Evolutionary conservation across 441 rosid genomes (phyloP), one percentile per base, ranked within the genome.

Genomic region (Syzygium malaccense): DNA sequence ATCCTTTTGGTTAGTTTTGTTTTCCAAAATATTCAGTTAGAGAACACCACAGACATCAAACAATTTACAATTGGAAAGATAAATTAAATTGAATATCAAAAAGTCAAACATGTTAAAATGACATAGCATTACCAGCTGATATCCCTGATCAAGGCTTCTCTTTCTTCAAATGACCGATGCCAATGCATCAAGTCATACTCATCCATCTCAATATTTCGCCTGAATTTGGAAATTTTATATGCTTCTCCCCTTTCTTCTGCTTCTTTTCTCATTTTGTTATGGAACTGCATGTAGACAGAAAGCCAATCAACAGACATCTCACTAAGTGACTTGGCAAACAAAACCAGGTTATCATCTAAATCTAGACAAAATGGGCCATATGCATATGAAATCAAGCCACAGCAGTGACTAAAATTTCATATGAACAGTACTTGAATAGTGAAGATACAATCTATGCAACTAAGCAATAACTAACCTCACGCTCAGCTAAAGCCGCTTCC

Each of bases 141-240:
- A 89, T 98, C 99, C 95, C 99, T 93, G 89, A 96, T 88, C 92
- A 98, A 94, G 91, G 99, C 98, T 93, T 96, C 99, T 91, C 99
- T 95, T 95, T 97, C 99, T 91, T 96, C 98, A 14, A 95, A 91
- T 86, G 99, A 98, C 55, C 99, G 94, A 86, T 93, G 96, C 99
- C 98, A 98, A 87, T 97, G 99, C 87, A 97, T 79, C 62, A 91
- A 89, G 91, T 98, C 99, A 89, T 96, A 98, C 91, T 96, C 99
- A 88, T 98, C 99, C 99, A 98, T 97, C 91, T 98, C 99, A 71
- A 90, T 91, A 91, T 97, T 96, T 91, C 99, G 92, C 91, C 94
- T 94, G 89, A 98, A 93, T 91, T 94, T 92, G 89, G 89, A 56
- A 55, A 97, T 94, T 93, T 96, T 97, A 91, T 98, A 96, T 51